A percentile compares a stretch with the other conserved stretches of the same genome.
These are phyloP conservation scores for Diutina pseudorugosa DNA, from an alignment of 1,139 yeast species.

Conservation along the genomic window DNA sequence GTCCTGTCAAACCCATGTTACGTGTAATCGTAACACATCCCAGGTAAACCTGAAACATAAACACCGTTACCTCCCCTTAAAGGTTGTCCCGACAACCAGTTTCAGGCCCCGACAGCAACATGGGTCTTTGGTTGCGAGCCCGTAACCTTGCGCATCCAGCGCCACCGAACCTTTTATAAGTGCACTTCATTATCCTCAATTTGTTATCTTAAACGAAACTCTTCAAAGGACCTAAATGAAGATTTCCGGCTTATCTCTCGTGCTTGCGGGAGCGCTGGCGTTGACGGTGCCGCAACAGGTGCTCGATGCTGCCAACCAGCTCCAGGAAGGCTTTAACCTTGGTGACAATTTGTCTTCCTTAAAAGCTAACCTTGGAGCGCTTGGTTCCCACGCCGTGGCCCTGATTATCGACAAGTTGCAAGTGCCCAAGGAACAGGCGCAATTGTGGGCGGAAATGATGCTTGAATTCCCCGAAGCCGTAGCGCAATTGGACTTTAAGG, in stretches of 20 bases:
- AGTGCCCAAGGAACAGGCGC: slow-evolving; percentile 2
- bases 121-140: no score
- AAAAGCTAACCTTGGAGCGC: no score
- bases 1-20: no score
- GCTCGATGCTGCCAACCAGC: background rate
- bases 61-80: no score
- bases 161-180: no score
- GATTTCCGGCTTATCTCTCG: background rate
- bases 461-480: slow-evolving; percentile 43
- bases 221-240: no score
- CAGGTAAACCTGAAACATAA: no score
- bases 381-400: background rate
- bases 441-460: slow-evolving; percentile 51
- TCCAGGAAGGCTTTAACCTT: background rate
- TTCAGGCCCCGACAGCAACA: no score
- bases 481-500: slow-evolving; percentile 32
- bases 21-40: no score
- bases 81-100: no score
- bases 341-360: background rate
- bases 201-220: background rate
- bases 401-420: background rate
- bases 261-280: background rate
- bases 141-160: no score
- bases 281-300: background rate
- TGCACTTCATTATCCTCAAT: no score